phyloP scores from a whole-genome alignment of 148 eudicot genomes.

The Heliamphora exappendiculata region DNA sequence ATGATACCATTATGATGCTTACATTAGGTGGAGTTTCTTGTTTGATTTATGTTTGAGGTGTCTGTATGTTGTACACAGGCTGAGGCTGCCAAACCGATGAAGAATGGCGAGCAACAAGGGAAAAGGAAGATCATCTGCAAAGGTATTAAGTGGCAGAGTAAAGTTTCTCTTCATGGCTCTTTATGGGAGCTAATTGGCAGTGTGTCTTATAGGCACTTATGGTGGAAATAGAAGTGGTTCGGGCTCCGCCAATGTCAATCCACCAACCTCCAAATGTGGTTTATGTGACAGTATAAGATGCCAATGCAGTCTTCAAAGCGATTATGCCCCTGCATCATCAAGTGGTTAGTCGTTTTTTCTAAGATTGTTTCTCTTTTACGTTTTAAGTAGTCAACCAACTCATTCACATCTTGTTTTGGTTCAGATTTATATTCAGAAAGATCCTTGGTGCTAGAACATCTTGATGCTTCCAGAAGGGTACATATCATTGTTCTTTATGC shows the following conservation, averaged over 20 bases:
- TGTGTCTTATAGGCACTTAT: slow-evolving; percentile 29
- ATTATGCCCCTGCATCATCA: slow-evolving; percentile 11
- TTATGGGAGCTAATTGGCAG: slow-evolving; percentile 21
- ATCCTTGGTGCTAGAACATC: slow-evolving; percentile 18
- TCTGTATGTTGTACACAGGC: slow-evolving; percentile 17
- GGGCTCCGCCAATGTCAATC: slow-evolving; percentile 17
- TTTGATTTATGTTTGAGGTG: neutral
- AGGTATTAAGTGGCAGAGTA: slow-evolving; percentile 30
- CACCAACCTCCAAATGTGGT: slow-evolving; percentile 15
- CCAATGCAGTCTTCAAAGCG: slow-evolving; percentile 19
- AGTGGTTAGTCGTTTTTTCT: slow-evolving; percentile 23
- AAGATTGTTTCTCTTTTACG: neutral
- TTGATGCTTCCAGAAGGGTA: slow-evolving; percentile 23
- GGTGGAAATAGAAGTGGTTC: slow-evolving; percentile 18
- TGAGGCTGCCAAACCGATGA: slow-evolving; percentile 15
- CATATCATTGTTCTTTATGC: slow-evolving; percentile 4
- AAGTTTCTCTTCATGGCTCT: slow-evolving; percentile 22
- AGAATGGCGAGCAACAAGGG: neutral
- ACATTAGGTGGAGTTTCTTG: neutral
- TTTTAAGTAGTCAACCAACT: neutral
- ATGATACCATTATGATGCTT: neutral
- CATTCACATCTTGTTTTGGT: neutral
- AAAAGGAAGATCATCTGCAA: slow-evolving; percentile 9
- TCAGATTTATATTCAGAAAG: slow-evolving; percentile 30
- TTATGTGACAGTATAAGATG: slow-evolving; percentile 25